Conservation (phyloP, 164 flowering plant species). For the Buxus sempervirens region DNA sequence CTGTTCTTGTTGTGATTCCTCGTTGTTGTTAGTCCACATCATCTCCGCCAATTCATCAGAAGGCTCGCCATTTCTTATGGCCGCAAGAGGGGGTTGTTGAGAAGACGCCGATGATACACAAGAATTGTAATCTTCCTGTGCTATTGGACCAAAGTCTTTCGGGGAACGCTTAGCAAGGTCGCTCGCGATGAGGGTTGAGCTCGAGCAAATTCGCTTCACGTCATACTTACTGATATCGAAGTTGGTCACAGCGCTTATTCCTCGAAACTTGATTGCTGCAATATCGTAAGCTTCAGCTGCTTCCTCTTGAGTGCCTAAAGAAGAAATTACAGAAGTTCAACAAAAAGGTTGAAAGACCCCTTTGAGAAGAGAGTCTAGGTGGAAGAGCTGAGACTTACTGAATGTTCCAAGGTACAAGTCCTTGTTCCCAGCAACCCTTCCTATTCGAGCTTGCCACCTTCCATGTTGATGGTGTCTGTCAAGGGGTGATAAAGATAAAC, state of each 20-base stretch:
- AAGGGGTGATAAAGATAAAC: conserved; percentile 7
- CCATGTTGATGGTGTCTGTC: conserved; percentile 90
- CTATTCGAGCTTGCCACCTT: conserved; percentile 92
- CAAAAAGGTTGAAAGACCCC: not conserved
- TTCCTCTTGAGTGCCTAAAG: conserved; percentile 83
- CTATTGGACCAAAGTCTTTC: conserved; percentile 28
- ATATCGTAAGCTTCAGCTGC: conserved; percentile 91
- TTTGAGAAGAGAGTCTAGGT: not conserved
- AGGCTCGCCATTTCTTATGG: conserved; percentile 27
- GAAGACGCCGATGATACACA: conserved; percentile 25
- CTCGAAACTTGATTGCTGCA: conserved; percentile 83
- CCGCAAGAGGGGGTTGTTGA: conserved; percentile 25
- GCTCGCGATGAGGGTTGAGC: conserved; percentile 57
- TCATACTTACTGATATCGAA: conserved; percentile 77
- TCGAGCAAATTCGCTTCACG: conserved; percentile 73
- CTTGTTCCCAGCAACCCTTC: conserved; percentile 95
- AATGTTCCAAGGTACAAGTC: conserved; percentile 95
- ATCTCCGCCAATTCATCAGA: conserved; percentile 31
- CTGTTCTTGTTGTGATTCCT: conserved; percentile 17
- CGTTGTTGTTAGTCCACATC: conserved; percentile 30
- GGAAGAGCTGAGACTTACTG: conserved; percentile 40
- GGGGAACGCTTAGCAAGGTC: conserved; percentile 66
- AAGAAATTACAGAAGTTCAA: not conserved
- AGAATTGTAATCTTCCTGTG: conserved; percentile 29
- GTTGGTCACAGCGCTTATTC: conserved; percentile 76